Conservation (phyloP, 257 asterid species). For the Sherardia arvensis region DNA sequence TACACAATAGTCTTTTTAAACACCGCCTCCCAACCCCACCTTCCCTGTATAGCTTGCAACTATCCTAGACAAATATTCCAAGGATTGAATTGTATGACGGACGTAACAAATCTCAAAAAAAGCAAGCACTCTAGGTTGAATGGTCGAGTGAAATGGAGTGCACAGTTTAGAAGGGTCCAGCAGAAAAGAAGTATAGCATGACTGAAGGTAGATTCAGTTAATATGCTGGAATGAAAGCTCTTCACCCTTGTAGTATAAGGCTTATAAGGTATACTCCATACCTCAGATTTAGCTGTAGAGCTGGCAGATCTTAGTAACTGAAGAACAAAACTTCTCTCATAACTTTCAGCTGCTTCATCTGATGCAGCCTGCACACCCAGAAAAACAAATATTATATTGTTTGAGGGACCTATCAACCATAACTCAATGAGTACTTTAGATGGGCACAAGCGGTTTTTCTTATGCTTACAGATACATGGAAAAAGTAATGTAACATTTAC, state of each 20-base stretch:
- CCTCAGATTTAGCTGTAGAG: slow-evolving; percentile 44
- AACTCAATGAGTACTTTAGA: neutral
- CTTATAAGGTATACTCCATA: slow-evolving; percentile 8
- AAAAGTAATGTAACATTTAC: neutral
- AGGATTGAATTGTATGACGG: neutral
- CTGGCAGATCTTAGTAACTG: slow-evolving; percentile 52
- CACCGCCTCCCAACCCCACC: neutral
- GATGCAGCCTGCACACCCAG: slow-evolving; percentile 65
- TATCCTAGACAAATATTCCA: neutral
- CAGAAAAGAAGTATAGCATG: neutral
- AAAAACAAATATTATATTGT: too few species aligned
- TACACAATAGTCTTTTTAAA: neutral
- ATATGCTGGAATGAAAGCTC: neutral
- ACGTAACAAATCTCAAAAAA: neutral
- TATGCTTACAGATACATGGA: neutral
- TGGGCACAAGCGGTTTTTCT: neutral
- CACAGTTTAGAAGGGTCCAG: neutral
- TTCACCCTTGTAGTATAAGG: too few species aligned
- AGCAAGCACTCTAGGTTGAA: neutral
- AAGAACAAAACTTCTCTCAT: slow-evolving; percentile 74
- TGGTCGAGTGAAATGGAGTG: neutral
- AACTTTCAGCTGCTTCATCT: slow-evolving; percentile 62
- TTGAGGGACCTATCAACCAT: neutral
- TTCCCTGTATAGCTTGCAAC: neutral
- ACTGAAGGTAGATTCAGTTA: neutral